Evolutionary conservation across 2,329 filamentous ascomycete genomes (phyloP), one percentile per base, ranked within the genome.

Genomic region (Phaeosphaeria sp.): DNA sequence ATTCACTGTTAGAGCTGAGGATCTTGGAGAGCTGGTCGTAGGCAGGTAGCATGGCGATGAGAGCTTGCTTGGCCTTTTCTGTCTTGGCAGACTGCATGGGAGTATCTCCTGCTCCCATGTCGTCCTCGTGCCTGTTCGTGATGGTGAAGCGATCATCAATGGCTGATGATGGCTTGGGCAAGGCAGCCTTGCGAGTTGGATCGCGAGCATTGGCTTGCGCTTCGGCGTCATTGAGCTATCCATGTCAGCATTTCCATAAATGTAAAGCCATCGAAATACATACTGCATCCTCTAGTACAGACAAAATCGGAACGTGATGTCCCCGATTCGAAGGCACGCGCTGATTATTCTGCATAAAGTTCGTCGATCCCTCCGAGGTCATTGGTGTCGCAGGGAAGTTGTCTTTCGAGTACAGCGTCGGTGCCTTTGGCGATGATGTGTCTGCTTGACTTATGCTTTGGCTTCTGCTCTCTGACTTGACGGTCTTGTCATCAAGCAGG

Each of bases 221-320:
- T 59, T 76, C 73, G 11, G 71, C 71, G 59, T 75, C 73, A 42
- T 77, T 77, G 51, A 77, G 69, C 74, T 75, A 51, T 18, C 9
- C 36, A 2, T 1, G 44, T 74, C 18, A 72, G 68, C 30, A 36
- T 36, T 13, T 36, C 30, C 3, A 36, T 36, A 36, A 7, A 13
- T 7, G 30, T 13, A 3, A 13, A 36, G 5, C 11, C 11, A 36
- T 36, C 6, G 30, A 36, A 13, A 7, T 13, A 36, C 72, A 43
- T 73, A 76, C 74, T 50, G 75, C 75, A 62, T 78, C 76, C 56
- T 78, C 74, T 45, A 79, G 73, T 11, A 75, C 68, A 11, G 76
- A 77, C 9, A 78, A 60, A 22, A 79, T 72, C 6, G 77, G 76
- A 33, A 76, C 65, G 54, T 76, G 72, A 45, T 76, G 72, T 15